Base-by-base conservation (phyloP, 1,284 basidiomycete genomes). In the Ustilago shanxiensis region DNA sequence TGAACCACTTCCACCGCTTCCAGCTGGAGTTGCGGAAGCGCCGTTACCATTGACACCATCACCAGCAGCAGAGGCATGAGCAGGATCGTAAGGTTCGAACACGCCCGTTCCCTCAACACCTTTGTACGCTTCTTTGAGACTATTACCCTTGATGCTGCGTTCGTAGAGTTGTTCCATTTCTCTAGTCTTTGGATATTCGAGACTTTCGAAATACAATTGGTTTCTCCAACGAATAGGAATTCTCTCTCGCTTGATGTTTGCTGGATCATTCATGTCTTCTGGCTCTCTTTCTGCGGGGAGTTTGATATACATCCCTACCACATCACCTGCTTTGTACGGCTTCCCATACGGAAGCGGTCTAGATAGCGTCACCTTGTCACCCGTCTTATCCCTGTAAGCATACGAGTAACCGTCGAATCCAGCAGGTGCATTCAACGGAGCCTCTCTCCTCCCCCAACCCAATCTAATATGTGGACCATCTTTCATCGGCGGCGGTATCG, bases 341-440 rank as follows among this genome's bases (percentile, higher is more conserved):
- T 76, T 80, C 31, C 88, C 88, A 82, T 97, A 98, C 0, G 92
- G 89, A 49, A 90, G 89, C 10, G 92, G 92, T 51, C 94, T 89
- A 0, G 95, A 93, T 7, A 95, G 87, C 5, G 93, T 92, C 28
- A 97, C 91, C 86, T 93, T 95, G 66, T 98, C 93, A 10, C 97
- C 96, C 0, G 91, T 92, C 79, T 92, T 94, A 88, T 99, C 97
- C 58, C 95, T 90, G 75, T 93, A 89, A 3, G 92, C 95, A 85
- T 99, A 99, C 78, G 92, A 93, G 86, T 99, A 98, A 35, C 92
- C 96, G 83, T 99, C 96, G 18, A 95, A 88, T 0, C 97, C 97
- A 9, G 92, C 94, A 0, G 97, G 97, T 0, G 92, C 95, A 81
- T 98, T 97, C 54, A 99, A 88, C 14, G 92, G 91, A 5, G 95